Evolutionary conservation across 108 stramenopile species (phyloP), one percentile per base, ranked within the genome.

Genomic region (Cylindrotheca closterium): DNA sequence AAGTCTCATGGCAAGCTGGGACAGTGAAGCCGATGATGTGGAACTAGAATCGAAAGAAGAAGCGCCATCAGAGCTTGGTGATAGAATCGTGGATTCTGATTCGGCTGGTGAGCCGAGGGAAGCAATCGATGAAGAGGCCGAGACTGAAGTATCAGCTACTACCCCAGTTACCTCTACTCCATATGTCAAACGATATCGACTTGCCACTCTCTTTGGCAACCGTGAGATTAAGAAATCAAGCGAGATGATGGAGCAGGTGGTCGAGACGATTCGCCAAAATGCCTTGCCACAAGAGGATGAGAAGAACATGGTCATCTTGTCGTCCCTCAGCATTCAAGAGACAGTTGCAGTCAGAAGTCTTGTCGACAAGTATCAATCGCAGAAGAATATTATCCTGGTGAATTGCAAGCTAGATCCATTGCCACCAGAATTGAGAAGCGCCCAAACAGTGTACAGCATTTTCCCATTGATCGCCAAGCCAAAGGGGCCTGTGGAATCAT

Each of bases 121-220:
- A 12, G 71, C 30, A 22, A 17, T 17, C 12, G 10, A 29, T 30
- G 12, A 22, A 24, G 0, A 17, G 12, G 10, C 30, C 3, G 51
- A 51, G 32, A 37, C 24, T 23, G 10, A 23, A 5, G 30, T 23
- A 19, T 8, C 42, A 19, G 37, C 10, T 15, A 42, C 37, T 42
- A 15, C 7, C 15, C 15, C 37, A 10, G 15, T 7, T 15, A 42
- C 7, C 7, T 15, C 37, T 10, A 42, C 7, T 10, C 37, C 37
- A 42, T 10, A 7, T 10, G 15, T 7, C 15, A 7, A 27, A 29
- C 27, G 47, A 1, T 78, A 73, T 75, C 72, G 83, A 50, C 50
- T 84, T 8, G 83, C 69, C 23, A 80, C 77, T 50, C 28, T 79
- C 47, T 71, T 84, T 75, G 83, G 78, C 2, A 55, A 69, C 51